Percentiles rank a stretch among this genome's conserved stretches.
Evolutionary conservation across 2,329 filamentous ascomycete genomes (phyloP).

Genomic region (Reticulascus tulasneorum): DNA sequence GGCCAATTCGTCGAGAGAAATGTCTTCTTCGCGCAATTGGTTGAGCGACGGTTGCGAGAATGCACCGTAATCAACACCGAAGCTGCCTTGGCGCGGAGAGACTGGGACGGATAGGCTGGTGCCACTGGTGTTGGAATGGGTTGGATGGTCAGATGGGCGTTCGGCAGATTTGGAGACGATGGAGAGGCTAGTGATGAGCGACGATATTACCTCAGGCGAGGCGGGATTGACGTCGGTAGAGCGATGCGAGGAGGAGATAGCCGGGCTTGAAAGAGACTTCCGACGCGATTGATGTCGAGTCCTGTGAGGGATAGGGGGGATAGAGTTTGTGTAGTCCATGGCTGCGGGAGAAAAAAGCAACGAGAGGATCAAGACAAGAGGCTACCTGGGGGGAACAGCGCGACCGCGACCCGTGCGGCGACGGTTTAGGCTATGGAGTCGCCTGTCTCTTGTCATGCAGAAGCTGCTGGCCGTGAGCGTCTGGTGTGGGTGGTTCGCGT

Average conservation of each 20-base stretch:
- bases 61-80: slow-evolving; percentile 71
- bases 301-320: slow-evolving; percentile 16
- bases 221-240: slow-evolving; percentile 36
- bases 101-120: slow-evolving; percentile 31
- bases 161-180: slow-evolving; percentile 65
- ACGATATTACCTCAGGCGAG: slow-evolving; percentile 67
- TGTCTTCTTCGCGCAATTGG: slow-evolving; percentile 42
- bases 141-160: too few species aligned
- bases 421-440: too few species aligned
- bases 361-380: not conserved
- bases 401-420: too few species aligned
- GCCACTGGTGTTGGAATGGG: slow-evolving; percentile 62
- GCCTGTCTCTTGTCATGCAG: too few species aligned
- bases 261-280: slow-evolving; percentile 11
- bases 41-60: slow-evolving; percentile 51
- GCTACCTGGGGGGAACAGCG: too few species aligned
- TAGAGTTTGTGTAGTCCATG: slow-evolving; percentile 12
- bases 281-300: slow-evolving; percentile 11
- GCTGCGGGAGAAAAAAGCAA: slow-evolving; percentile 4
- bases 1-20: slow-evolving; percentile 55
- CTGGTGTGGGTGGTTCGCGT: too few species aligned
- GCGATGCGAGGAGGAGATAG: slow-evolving; percentile 16
- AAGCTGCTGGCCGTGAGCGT: too few species aligned
- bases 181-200: slow-evolving; percentile 65
- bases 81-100: slow-evolving; percentile 45